Evolutionary conservation across 2,329 filamentous ascomycete species (phyloP).

Genomic region (Ophiosphaerella korrae): DNA sequence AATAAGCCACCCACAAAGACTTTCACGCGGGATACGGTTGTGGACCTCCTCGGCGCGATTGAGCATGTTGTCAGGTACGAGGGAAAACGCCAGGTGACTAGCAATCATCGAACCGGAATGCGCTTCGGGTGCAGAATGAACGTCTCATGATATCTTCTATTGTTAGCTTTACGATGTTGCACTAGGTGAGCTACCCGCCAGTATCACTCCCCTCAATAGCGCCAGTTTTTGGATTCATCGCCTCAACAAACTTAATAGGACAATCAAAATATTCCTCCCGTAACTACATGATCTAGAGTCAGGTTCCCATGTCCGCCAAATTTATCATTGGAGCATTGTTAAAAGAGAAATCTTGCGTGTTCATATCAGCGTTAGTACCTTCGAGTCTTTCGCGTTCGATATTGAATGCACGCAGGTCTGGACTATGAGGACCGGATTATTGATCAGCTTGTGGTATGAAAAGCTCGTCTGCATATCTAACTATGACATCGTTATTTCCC

Average conservation of each 20-base stretch:
- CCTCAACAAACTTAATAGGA: constrained; percentile 17
- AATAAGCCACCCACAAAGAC: constrained; percentile 33
- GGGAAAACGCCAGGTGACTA: constrained; percentile 38
- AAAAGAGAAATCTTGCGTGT: constrained; percentile 39
- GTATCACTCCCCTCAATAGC: constrained; percentile 35
- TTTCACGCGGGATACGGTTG: constrained; percentile 22
- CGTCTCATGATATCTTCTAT: constrained; percentile 40
- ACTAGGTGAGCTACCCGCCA: constrained; percentile 16
- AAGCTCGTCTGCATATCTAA: constrained; percentile 46
- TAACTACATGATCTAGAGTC: constrained; percentile 39
- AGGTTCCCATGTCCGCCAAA: constrained; percentile 37
- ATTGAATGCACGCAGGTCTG: constrained; percentile 45
- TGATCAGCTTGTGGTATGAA: constrained; percentile 46
- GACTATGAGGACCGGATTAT: constrained; percentile 41
- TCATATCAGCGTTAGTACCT: constrained; percentile 10
- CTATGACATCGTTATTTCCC: constrained; percentile 37
- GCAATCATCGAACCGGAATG: constrained; percentile 35
- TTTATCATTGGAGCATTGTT: constrained; percentile 43
- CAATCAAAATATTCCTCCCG: constrained; percentile 37
- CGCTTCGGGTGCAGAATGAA: constrained; percentile 38
- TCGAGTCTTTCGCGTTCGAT: constrained; percentile 36
- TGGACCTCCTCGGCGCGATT: constrained; percentile 22
- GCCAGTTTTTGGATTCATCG: constrained; percentile 37
- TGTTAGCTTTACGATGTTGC: not conserved
- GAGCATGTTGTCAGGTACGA: constrained; percentile 26